Evolutionary conservation across 495 filamentous ascomycete genomes (phyloP), one percentile per base, ranked within the genome.

Genomic region (Talaromyces proteolyticus): DNA sequence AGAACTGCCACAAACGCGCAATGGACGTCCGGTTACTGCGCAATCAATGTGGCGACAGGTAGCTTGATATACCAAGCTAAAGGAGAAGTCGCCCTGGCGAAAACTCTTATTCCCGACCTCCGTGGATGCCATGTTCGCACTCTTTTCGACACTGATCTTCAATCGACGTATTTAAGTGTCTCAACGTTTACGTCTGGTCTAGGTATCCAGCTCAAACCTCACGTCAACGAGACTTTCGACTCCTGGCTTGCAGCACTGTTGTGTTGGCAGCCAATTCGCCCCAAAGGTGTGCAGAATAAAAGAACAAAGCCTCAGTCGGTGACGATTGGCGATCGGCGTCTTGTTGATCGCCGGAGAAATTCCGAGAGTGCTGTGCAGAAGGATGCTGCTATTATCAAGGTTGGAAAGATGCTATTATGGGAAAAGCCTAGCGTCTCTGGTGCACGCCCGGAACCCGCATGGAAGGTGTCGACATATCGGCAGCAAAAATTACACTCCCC

Each of bases 361-460:
- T 86, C 82, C 10, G 79, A 83, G 45, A 78, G 74, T 48, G 75
- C 72, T 36, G 57, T 69, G n/a, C 73, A 78, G 12, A 91, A 86
- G 58, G 88, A 91, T 49, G 80, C 83, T 11, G 82, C 90, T 29
- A 95, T 97, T 52, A 99, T 97, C 69, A 99, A 99, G 63, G 88
- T 96, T 45, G 94, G 91, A 37, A 95, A 91, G 61, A 86, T 97
- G 73, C 79, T 91, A 54, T 79, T 91, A 25, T 97, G 91, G 91
- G 86, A 96, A 61, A 69, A 71, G 37, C 67, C 75, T 8, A 68
- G 63, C 42, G 63, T 69, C 18, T 68, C 69, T 41, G 70, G 72
- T 12, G 62, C 65, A 49, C 64, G 68, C 36, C 64, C 72, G 6
- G 58, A 60, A 26, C 69, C 72, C 23, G 57, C 58, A 11, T 66